Conservation (phyloP, 768 basidiomycete species). For the Clavulina sp. region DNA sequence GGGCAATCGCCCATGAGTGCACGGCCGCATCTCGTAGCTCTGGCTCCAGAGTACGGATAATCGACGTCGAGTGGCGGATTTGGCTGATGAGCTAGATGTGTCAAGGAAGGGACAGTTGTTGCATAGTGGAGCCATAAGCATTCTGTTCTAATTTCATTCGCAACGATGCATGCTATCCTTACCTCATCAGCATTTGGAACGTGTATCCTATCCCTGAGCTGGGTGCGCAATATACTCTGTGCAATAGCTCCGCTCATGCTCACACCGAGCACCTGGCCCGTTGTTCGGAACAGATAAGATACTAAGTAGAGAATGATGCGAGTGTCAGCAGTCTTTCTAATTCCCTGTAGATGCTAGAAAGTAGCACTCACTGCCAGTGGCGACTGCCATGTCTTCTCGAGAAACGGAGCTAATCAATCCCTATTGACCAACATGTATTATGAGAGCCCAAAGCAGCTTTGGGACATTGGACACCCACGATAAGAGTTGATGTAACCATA, state of each 20-base stretch:
- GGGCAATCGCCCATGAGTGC: constrained; percentile 60
- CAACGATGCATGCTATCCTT: constrained; percentile 20
- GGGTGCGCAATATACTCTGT: constrained; percentile 56
- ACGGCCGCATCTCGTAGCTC: constrained; percentile 41
- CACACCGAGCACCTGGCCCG: constrained; percentile 91
- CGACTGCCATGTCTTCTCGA: constrained; percentile 70
- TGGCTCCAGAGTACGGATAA: constrained; percentile 50
- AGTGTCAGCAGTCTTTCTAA: neutral
- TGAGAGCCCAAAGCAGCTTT: no score
- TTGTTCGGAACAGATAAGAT: constrained; percentile 83
- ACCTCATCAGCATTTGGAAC: constrained; percentile 62
- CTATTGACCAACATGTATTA: constrained; percentile 23
- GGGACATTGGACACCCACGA: no score
- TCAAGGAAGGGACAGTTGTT: neutral
- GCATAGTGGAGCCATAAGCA: neutral
- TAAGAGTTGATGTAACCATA: constrained; percentile 70
- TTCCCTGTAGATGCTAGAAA: no score
- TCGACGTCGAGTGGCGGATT: constrained; percentile 31
- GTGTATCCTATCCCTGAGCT: constrained; percentile 55
- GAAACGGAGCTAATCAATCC: constrained; percentile 75
- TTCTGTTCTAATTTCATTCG: no score
- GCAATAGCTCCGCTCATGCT: constrained; percentile 70
- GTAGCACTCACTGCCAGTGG: constrained; percentile 68
- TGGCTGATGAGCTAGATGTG: neutral
- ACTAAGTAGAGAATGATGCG: constrained; percentile 36